A percentile compares a stretch with the other conserved stretches of the same genome.
Evolutionary conservation across 805 yeast species (phyloP).

Genomic region (Maudiozyma serrabonitensis): DNA sequence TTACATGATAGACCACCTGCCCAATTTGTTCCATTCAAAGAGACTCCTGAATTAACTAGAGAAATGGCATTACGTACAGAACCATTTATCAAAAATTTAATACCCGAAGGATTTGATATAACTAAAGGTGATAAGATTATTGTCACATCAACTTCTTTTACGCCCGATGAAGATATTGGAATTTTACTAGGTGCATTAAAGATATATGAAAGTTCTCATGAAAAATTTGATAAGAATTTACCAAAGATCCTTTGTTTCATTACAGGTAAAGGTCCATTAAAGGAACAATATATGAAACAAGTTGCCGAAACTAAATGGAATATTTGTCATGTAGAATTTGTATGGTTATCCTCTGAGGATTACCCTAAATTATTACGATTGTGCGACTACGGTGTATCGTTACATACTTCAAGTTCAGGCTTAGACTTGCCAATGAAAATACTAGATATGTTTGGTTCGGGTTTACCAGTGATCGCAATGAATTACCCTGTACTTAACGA

Average conservation of each 20-base stretch:
- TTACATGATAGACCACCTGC: constrained; percentile 80
- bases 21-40: constrained; percentile 46
- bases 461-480: constrained; percentile 80
- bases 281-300: constrained; percentile 38
- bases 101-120: constrained; percentile 28
- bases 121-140: constrained; percentile 47
- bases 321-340: constrained; percentile 48
- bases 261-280: constrained; percentile 95
- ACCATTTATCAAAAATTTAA: constrained; percentile 30
- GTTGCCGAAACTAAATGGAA: constrained; percentile 37
- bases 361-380: constrained; percentile 67
- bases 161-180: constrained; percentile 87
- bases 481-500: constrained; percentile 71
- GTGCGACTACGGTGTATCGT: constrained; percentile 82
- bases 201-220: constrained; percentile 38
- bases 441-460: constrained; percentile 92
- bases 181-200: constrained; percentile 61
- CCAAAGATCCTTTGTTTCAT: constrained; percentile 59
- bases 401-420: constrained; percentile 89
- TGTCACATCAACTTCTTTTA: constrained; percentile 84
- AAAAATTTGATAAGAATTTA: constrained; percentile 18
- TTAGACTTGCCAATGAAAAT: constrained; percentile 95
- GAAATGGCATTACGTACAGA: constrained; percentile 9
- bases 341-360: constrained; percentile 71
- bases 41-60: constrained; percentile 14